Evolutionary conservation across 768 basidiomycete genomes (phyloP).

Genomic region (Neoboletus magnificus): DNA sequence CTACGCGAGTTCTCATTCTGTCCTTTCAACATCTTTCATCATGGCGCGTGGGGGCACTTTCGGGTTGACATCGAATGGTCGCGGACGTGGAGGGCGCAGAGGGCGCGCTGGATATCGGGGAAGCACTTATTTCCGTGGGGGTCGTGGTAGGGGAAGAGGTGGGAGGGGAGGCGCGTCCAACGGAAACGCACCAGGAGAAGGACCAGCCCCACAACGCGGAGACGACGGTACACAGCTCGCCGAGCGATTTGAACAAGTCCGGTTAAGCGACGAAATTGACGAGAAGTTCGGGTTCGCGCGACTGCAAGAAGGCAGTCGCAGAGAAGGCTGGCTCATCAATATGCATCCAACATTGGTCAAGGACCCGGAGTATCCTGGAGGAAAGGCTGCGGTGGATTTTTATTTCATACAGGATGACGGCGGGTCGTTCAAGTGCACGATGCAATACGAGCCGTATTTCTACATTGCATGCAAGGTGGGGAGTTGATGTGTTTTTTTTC

Average conservation of each 20-base stretch:
- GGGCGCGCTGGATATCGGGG: slow-evolving; percentile 36
- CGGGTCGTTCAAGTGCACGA: slow-evolving; percentile 91
- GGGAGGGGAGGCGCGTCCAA: slow-evolving; percentile 32
- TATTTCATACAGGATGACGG: slow-evolving; percentile 99
- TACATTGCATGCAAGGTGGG: slow-evolving; percentile 84
- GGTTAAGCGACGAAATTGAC: slow-evolving; percentile 81
- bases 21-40: neutral
- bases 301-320: slow-evolving; percentile 71
- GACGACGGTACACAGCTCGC: slow-evolving; percentile 88
- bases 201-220: slow-evolving; percentile 61
- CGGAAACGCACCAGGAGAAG: slow-evolving; percentile 38
- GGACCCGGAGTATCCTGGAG: slow-evolving; percentile 79
- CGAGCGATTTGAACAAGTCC: slow-evolving; percentile 81
- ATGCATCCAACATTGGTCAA: slow-evolving; percentile 97
- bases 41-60: slow-evolving; percentile 52
- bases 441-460: slow-evolving; percentile 94
- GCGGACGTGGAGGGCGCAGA: slow-evolving; percentile 39
- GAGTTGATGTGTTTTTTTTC: slow-evolving; percentile 14
- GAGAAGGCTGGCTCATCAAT: slow-evolving; percentile 94
- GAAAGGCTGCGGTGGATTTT: slow-evolving; percentile 88
- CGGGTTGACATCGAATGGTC: slow-evolving; percentile 50
- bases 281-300: slow-evolving; percentile 87
- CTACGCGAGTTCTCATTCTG: slow-evolving; percentile 8
- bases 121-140: slow-evolving; percentile 40
- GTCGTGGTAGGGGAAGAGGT: slow-evolving; percentile 47